Evolutionary conservation across 1,284 basidiomycete species (phyloP), one percentile per base, ranked within the genome.

Genomic region (Malassezia obtusa): DNA sequence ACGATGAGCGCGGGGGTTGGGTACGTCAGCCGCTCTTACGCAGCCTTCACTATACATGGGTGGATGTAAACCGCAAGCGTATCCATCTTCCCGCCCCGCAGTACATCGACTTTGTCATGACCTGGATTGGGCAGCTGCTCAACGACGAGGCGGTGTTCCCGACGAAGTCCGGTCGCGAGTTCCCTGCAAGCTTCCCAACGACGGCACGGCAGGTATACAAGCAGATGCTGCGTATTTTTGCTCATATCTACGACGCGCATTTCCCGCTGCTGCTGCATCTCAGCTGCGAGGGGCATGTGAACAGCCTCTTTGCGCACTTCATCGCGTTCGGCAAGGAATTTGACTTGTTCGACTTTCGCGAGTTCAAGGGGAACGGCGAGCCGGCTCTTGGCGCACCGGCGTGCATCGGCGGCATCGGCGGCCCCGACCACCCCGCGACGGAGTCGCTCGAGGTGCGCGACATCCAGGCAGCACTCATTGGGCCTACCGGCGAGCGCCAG

Each of bases 71-170:
- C 32, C 86, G 90, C 51, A 91, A 91, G 73, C 86, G 85, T 63
- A 87, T 96, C 36, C 84, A 92, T 63, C 79, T 99, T 0, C 85
- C 92, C 14, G 92, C 92, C 3, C 88, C 92, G 6, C 92, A 89
- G 24, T 96, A 98, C 76, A 91, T 96, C 61, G 92, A 98, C 78
- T 98, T 92, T 75, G 91, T 96, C 61, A 91, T 96, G 87, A 91
- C 89, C 11, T 96, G 91, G 91, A 82, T 94, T 5, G 89, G 95
- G 70, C 91, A 91, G 67, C 78, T 94, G 25, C 80, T 96, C 32
- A 85, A 90, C 64, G 92, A 96, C 76, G 90, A 95, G 68, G 81
- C 78, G 57, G 84, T 86, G 25, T 98, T 98, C 77, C 92, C 92
- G 1, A 95, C 91, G 8, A 95, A 94, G 77, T 86, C 88, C 39